Conservation (phyloP, 2,329 filamentous ascomycete genomes). For the Emergomyces orientalis region DNA sequence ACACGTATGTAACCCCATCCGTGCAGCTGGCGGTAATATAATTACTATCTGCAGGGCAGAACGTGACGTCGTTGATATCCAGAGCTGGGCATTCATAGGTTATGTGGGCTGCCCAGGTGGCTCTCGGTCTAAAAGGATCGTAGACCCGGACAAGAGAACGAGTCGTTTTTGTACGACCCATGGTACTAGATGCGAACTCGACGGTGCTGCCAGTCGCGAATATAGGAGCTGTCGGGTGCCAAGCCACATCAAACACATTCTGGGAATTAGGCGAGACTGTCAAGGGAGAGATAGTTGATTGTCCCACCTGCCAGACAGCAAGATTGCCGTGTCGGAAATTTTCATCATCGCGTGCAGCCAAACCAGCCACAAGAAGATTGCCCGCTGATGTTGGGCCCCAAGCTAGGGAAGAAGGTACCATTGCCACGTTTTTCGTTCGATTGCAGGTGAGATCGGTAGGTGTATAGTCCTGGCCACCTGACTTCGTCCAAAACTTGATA, state of each 20-base stretch:
- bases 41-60: slow-evolving; percentile 38
- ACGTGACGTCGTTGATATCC: slow-evolving; percentile 53
- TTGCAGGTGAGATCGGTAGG: slow-evolving; percentile 18
- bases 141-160: slow-evolving; percentile 48
- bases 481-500: slow-evolving; percentile 29
- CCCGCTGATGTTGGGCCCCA: slow-evolving; percentile 38
- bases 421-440: slow-evolving; percentile 23
- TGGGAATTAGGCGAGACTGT: slow-evolving; percentile 40
- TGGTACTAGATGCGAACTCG: slow-evolving; percentile 19
- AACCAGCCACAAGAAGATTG: slow-evolving; percentile 46
- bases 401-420: slow-evolving; percentile 39
- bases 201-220: slow-evolving; percentile 48
- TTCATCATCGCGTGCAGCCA: slow-evolving; percentile 36
- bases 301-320: slow-evolving; percentile 44
- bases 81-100: slow-evolving; percentile 49
- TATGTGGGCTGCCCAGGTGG: slow-evolving; percentile 20
- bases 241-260: slow-evolving; percentile 51
- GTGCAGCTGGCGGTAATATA: slow-evolving; percentile 53
- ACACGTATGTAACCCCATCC: slow-evolving; percentile 50
- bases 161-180: slow-evolving; percentile 28
- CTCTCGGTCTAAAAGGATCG: slow-evolving; percentile 29
- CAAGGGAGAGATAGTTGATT: slow-evolving; percentile 27
- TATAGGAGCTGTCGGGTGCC: slow-evolving; percentile 42
- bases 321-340: slow-evolving; percentile 43
- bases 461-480: slow-evolving; percentile 18